Percentiles rank a stretch among this genome's conserved stretches.
Conservation (phyloP, 371 early-diverging fungal genomes). For the Mortierella sp. region DNA sequence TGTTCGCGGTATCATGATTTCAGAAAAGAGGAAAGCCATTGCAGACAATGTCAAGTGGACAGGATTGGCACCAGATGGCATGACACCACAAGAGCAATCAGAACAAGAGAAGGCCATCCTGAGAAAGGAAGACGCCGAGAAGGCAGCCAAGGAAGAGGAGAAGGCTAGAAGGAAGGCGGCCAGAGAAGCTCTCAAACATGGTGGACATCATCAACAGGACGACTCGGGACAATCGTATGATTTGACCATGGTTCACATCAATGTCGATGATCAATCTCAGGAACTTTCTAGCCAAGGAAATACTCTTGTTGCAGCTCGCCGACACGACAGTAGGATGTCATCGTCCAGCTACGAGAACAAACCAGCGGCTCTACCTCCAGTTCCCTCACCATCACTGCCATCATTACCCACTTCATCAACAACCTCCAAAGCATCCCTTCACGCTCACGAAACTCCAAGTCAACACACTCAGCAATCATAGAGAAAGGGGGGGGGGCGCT, state of each 20-base stretch:
- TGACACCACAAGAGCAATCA: slow-evolving; percentile 32
- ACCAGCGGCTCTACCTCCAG: neutral
- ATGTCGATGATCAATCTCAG: slow-evolving; percentile 39
- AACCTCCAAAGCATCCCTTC: neutral
- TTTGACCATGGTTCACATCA: slow-evolving; percentile 42
- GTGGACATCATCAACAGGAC: neutral
- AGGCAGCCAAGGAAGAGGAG: slow-evolving; percentile 22
- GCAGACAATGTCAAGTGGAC: slow-evolving; percentile 32
- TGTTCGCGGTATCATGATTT: slow-evolving; percentile 67
- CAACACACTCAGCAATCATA: neutral
- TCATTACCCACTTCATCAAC: neutral
- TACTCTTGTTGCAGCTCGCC: neutral
- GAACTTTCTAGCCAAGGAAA: neutral
- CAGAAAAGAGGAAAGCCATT: slow-evolving; percentile 41
- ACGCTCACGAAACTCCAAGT: neutral
- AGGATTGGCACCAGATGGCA: slow-evolving; percentile 40
- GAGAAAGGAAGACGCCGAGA: slow-evolving; percentile 34
- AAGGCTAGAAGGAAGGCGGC: slow-evolving; percentile 30
- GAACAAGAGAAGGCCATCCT: slow-evolving; percentile 50
- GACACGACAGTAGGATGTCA: neutral
- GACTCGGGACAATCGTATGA: slow-evolving; percentile 34
- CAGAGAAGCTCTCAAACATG: slow-evolving; percentile 14
- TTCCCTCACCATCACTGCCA: neutral
- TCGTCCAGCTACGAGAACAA: neutral
- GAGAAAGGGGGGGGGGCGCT: too few relatives aligned